Conservation (phyloP, 371 early-diverging fungal species). For the Zopfochytrium polystomum region DNA sequence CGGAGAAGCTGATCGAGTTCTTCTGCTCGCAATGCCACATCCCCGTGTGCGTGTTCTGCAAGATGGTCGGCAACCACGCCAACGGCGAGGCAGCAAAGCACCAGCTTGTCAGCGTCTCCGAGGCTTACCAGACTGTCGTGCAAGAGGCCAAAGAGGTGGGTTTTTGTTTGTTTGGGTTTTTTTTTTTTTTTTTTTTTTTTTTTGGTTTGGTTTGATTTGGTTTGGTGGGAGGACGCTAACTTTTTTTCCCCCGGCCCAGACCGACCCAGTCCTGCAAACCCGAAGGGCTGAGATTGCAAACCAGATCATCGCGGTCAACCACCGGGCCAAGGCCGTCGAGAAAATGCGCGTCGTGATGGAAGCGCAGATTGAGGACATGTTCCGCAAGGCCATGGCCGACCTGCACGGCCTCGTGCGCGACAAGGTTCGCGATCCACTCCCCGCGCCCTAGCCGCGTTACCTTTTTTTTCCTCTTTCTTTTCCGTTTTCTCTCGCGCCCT, state of each 20-base stretch:
- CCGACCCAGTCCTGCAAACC: conserved; percentile 43
- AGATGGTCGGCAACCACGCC: conserved; percentile 59
- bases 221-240: neutral
- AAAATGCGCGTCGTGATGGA: conserved; percentile 42
- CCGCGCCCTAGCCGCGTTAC: conserved; percentile 3
- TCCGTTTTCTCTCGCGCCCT: neutral
- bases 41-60: conserved; percentile 59
- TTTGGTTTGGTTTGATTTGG: no score
- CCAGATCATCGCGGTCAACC: conserved; percentile 43
- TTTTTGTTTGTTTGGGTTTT: no score
- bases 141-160: conserved; percentile 46
- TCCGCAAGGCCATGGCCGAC: no score
- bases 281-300: conserved; percentile 45
- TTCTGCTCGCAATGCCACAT: conserved; percentile 60
- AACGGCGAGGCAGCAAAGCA: conserved; percentile 55
- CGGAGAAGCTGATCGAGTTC: conserved; percentile 54
- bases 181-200: no score
- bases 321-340: conserved; percentile 48
- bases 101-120: conserved; percentile 51
- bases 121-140: conserved; percentile 50
- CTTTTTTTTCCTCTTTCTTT: neutral
- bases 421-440: neutral
- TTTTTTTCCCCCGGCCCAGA: conserved; percentile 17
- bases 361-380: conserved; percentile 49
- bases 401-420: no score